Base-by-base conservation (phyloP, 2,329 filamentous ascomycete genomes). In the Curvularia spicifera region DNA sequence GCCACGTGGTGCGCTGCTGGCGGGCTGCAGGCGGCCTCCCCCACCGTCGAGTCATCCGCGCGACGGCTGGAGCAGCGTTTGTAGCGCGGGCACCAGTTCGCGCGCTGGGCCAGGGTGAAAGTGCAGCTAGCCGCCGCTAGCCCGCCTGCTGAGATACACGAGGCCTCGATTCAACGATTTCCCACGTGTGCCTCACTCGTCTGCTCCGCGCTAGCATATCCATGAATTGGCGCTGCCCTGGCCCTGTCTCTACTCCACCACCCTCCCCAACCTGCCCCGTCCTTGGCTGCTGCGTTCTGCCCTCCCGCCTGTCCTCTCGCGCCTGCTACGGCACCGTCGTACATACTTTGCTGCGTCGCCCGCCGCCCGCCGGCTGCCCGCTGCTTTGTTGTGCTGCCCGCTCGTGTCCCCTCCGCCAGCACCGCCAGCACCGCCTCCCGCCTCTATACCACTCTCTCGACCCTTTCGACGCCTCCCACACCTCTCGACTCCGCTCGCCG, bases 151-250 rank as follows among this genome's bases (percentile, higher is more conserved):
- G 55, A 73, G 73, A 76, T 75, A 72, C 71, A 75, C 72, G 73
- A 75, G 68, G 69, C 64, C 71, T 71, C 73, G 70, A 73, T 73
- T 74, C 67, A 72, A 71, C 71, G 70, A 75, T 75, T 70, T 73
- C 68, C 73, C 74, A 76, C 74, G 73, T 76, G 73, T 66, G 62
- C 51, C 46, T 65, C 69, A 57, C 67, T 67, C 61, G 59, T 60
- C 63, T 55, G 24, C 67, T 69, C 64, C 66, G 70, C 68, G 54
- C 53, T 67, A 60, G 48, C 60, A 58, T 62, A 44, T 33, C 57
- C 65, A 67, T 64, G 66, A 65, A 73, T 76, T 74, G 70, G 72
- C 64, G 66, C 54, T 52, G 59, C 63, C 55, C 28, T 57, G 60
- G 66, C 64, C 62, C 66, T 66, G 67, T 31, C 28, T 31, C 28